A percentile compares a stretch with the other conserved stretches of the same genome.
phyloP scores from a whole-genome alignment of 78 protist species.

The Neovahlkampfia damariscottae region DNA sequence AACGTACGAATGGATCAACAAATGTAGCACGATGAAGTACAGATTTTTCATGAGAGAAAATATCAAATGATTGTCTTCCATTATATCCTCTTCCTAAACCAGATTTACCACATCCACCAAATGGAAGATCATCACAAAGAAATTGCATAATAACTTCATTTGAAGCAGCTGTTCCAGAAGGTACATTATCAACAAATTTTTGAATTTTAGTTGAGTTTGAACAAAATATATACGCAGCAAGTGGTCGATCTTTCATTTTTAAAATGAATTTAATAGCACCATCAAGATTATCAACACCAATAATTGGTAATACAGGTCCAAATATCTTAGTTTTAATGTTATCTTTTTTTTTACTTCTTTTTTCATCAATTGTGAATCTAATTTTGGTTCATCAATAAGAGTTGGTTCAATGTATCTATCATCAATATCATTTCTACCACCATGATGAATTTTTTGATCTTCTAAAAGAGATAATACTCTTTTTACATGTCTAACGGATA shows the following conservation, averaged over 20 bases:
- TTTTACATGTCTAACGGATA: background rate
- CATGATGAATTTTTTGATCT: constrained; percentile 28
- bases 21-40: background rate
- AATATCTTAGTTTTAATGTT: constrained; percentile 60
- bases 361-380: constrained; percentile 23
- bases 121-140: constrained; percentile 50
- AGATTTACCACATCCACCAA: constrained; percentile 86
- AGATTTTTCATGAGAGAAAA: constrained; percentile 52
- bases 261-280: constrained; percentile 43
- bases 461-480: constrained; percentile 13
- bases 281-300: constrained; percentile 8
- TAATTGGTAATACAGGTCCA: constrained; percentile 76
- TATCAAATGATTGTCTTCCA: constrained; percentile 48
- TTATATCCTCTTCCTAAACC: constrained; percentile 82
- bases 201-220: background rate
- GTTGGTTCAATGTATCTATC: constrained; percentile 55
- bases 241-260: constrained; percentile 35
- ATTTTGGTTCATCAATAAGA: constrained; percentile 16
- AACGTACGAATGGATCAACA: constrained; percentile 2
- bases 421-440: constrained; percentile 43
- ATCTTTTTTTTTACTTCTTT: no score
- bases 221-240: constrained; percentile 72
- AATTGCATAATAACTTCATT: constrained; percentile 37
- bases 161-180: constrained; percentile 26
- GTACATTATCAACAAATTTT: background rate